Base-by-base conservation (phyloP, 805 yeast genomes). In the Yarrowia sp. region DNA sequence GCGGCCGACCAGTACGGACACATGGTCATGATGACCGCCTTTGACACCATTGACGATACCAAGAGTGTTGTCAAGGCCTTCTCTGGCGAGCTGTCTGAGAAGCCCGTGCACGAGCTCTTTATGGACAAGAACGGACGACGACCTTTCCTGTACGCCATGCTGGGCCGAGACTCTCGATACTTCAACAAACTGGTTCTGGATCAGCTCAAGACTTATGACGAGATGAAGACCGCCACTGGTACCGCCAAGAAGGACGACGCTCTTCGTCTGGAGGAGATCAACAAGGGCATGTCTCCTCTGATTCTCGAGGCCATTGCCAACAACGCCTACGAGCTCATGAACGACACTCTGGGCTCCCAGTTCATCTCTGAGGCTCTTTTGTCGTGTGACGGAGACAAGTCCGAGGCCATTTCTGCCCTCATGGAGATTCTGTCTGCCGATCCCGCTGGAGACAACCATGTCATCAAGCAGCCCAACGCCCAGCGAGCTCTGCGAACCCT, bases 1-100 rank as follows among this genome's bases (percentile, higher is more conserved):
- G 87, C 91, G 68, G 85, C 87, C 71, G 94, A 94, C 77, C 97
- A 93, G 78, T 85, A 85, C 76, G 99, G 99, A 76, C 89, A 91
- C 78, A 74, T 83, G 56, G 98, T 93, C 14, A 83, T 93, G 71
- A 89, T 86, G 73, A 85, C 94, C 12, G 81, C 92, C 50, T 88
- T 91, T 79, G 84, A 89, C 85, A 88, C 94, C 36, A 95, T 93
- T 69, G 99, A 94, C 82, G 99, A 94, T 82, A 93, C 98, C 1
- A 95, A 90, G 67, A 82, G 91, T 74, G 84, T 91, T 53, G 83
- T 83, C 77, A 92, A 91, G 78, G 84, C 96, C 0, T 90, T 94
- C 75, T 79, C 82, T 40, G 80, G 82, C 53, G 94, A 88, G 71
- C 81, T 85, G 70, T 81, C 84, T 38, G 73, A 72, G 41, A 72